A percentile compares a stretch with the other conserved stretches of the same genome.
phyloP scores from a whole-genome alignment of 75 land plant genomes.

The Selaginella tamariscina region DNA sequence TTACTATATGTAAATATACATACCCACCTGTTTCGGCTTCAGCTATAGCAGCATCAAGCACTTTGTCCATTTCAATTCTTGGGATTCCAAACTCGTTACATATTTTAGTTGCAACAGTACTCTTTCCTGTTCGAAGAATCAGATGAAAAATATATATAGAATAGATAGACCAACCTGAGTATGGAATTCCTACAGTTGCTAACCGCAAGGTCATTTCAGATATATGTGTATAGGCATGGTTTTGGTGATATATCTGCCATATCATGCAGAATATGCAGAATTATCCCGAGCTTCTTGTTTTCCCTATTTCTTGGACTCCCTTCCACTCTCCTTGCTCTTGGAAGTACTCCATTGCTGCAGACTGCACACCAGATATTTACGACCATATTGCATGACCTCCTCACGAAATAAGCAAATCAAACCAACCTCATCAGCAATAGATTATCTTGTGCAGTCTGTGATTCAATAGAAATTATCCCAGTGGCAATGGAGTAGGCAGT shows the following conservation, averaged over 20 bases:
- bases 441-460: background rate
- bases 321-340: constrained; percentile 27
- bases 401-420: background rate
- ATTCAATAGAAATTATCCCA: background rate
- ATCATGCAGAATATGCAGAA: constrained; percentile 16
- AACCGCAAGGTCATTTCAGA: constrained; percentile 17
- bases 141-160: background rate
- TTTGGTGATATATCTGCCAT: constrained; percentile 10
- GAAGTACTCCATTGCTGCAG: constrained; percentile 21
- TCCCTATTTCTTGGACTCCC: constrained; percentile 19
- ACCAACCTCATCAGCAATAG: constrained; percentile 15
- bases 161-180: constrained; percentile 20
- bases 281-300: constrained; percentile 21
- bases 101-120: constrained; percentile 16
- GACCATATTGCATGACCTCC: background rate
- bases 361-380: constrained; percentile 13
- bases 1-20: background rate
- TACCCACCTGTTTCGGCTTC: constrained; percentile 2
- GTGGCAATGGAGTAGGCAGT: constrained; percentile 10
- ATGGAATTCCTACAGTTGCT: constrained; percentile 25
- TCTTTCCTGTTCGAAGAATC: constrained; percentile 17
- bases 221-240: constrained; percentile 5
- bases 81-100: constrained; percentile 21
- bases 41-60: constrained; percentile 22
- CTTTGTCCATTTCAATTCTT: constrained; percentile 17